A percentile compares a stretch with the other conserved stretches of the same genome.
phyloP scores from a whole-genome alignment of 2,329 filamentous ascomycete genomes.

The Curvularia hawaiiensis region DNA sequence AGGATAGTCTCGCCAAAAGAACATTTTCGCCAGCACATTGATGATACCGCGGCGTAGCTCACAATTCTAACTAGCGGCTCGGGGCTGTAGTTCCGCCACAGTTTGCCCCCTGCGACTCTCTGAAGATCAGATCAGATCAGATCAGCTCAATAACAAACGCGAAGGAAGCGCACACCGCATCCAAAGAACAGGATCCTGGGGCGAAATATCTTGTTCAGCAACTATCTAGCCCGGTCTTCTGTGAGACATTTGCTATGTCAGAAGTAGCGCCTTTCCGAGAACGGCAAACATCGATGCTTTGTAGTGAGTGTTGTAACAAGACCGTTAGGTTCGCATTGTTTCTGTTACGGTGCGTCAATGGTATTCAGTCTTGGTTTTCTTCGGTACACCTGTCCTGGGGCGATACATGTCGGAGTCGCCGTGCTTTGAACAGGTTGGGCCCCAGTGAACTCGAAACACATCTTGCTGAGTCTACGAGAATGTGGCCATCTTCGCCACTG shows the following conservation, averaged over 20 bases:
- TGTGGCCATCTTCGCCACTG: not conserved
- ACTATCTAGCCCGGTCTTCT: not conserved
- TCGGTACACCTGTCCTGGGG: not conserved
- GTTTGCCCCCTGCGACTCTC: not conserved
- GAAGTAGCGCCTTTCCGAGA: not conserved
- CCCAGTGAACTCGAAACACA: not conserved
- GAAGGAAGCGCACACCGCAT: not conserved
- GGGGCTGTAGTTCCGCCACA: not conserved
- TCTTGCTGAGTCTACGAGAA: not conserved
- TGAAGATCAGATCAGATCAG: slow-evolving; percentile 4
- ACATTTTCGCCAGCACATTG: not conserved
- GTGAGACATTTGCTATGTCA: not conserved
- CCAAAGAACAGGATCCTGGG: not conserved
- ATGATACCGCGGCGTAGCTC: not conserved
- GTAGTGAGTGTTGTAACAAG: not conserved
- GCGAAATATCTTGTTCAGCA: too few species aligned
- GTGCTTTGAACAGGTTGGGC: not conserved
- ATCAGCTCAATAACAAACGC: not conserved
- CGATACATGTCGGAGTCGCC: not conserved
- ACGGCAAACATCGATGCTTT: not conserved
- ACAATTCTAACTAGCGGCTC: slow-evolving; percentile 1
- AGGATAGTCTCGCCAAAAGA: not conserved
- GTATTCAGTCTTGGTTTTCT: not conserved
- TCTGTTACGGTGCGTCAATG: not conserved
- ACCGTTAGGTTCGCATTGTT: not conserved